These are phyloP conservation scores for Thalassia testudinum DNA, from an alignment of 116 monocot species.

Conservation along the genomic window DNA sequence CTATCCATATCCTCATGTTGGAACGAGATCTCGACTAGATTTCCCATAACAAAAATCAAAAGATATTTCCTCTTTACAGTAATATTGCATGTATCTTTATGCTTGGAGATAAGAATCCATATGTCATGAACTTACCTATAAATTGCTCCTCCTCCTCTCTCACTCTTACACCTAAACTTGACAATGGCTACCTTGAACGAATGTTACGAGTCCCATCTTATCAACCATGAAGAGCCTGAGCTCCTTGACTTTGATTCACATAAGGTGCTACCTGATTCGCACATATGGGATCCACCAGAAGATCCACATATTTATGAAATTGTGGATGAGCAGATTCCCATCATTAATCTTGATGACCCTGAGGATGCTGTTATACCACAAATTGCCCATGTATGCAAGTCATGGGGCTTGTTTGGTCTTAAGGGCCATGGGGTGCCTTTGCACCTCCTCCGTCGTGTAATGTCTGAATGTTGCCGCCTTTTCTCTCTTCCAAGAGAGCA, in stretches of 20 bases:
- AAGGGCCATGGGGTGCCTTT: neutral
- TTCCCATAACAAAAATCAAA: no score
- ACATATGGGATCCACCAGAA: neutral
- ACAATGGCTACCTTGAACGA: no score
- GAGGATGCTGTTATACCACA: neutral
- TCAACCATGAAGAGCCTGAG: no score
- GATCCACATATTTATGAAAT: neutral
- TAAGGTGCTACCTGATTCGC: neutral
- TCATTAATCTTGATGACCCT: neutral
- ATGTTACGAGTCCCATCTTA: no score
- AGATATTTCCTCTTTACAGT: no score
- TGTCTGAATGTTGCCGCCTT: neutral
- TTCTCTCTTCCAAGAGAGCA: neutral
- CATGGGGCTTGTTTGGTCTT: constrained; percentile 1
- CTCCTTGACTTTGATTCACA: neutral
- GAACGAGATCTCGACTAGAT: no score
- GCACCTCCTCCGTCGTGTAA: neutral
- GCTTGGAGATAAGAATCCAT: no score
- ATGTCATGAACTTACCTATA: no score
- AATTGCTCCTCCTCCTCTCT: no score
- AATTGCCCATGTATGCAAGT: neutral
- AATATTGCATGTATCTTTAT: no score
- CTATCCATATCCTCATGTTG: no score
- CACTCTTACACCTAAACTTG: no score
- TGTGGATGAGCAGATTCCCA: constrained; percentile 1